These are phyloP conservation scores for Erigeron philadelphicus DNA, from an alignment of 140 eudicot species.

Conservation along the genomic window DNA sequence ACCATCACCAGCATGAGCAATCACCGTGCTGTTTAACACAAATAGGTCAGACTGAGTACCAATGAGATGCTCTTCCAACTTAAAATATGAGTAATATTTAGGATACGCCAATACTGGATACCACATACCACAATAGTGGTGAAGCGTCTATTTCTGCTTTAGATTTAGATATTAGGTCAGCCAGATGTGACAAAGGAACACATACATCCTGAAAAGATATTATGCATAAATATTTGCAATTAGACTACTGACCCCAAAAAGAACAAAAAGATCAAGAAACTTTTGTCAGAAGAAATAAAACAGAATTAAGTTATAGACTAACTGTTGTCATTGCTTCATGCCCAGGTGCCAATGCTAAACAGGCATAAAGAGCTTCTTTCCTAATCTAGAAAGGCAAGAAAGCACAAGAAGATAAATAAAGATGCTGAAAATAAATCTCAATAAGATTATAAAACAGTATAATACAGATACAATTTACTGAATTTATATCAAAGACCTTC, in stretches of 20 bases:
- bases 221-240: neutral
- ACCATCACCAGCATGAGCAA: conserved; percentile 99
- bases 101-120: neutral
- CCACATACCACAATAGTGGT: conserved; percentile 53
- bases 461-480: neutral
- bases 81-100: neutral
- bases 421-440: neutral
- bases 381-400: conserved; percentile 53
- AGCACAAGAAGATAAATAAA: neutral
- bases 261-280: neutral
- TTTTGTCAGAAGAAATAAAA: too few species aligned
- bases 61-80: neutral
- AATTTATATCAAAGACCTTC: conserved; percentile 49
- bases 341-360: conserved; percentile 80
- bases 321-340: conserved; percentile 93
- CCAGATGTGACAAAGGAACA: conserved; percentile 83
- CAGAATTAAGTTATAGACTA: conserved; percentile 15
- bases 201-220: conserved; percentile 72
- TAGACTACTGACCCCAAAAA: neutral
- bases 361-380: conserved; percentile 97
- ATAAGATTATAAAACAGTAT: neutral
- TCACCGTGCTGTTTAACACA: conserved; percentile 53
- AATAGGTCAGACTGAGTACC: conserved; percentile 10
- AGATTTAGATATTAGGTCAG: conserved; percentile 74
- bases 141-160: conserved; percentile 72